A percentile compares a stretch with the other conserved stretches of the same genome.
Evolutionary conservation across 768 basidiomycete species (phyloP).

Genomic region (Cyclocybe aegerita): DNA sequence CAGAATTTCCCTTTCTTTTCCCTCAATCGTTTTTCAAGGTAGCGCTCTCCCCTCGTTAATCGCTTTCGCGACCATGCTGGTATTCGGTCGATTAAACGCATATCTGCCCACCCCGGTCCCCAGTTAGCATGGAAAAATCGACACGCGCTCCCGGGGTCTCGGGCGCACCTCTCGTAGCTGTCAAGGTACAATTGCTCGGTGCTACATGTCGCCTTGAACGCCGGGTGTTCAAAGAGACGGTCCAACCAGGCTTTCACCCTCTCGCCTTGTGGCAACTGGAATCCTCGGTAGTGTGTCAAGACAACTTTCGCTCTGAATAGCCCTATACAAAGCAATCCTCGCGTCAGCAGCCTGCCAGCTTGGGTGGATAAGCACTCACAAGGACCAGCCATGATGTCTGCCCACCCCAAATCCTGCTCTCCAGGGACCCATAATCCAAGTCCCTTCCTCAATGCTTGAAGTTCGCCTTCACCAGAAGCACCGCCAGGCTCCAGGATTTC

Average conservation of each 20-base stretch:
- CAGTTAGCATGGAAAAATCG: neutral
- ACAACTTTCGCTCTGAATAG: constrained; percentile 65
- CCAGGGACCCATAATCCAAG: constrained; percentile 63
- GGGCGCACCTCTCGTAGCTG: constrained; percentile 63
- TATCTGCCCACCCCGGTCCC: constrained; percentile 43
- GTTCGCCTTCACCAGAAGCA: constrained; percentile 38
- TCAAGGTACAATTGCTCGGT: constrained; percentile 65
- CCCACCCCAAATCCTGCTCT: constrained; percentile 50
- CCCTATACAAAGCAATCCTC: constrained; percentile 41
- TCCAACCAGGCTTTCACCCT: constrained; percentile 54
- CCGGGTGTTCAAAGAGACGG: constrained; percentile 56
- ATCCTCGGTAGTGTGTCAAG: constrained; percentile 66
- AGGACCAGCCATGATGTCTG: constrained; percentile 69
- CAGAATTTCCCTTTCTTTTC: neutral
- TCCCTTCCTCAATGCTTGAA: constrained; percentile 32
- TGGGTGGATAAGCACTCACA: constrained; percentile 41
- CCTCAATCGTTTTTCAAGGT: constrained; percentile 41
- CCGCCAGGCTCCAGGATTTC: constrained; percentile 42
- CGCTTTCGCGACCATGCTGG: constrained; percentile 73
- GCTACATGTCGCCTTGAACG: constrained; percentile 69
- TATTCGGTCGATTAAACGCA: constrained; percentile 75
- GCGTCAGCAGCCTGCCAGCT: neutral
- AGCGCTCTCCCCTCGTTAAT: constrained; percentile 66
- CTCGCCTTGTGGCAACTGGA: constrained; percentile 48
- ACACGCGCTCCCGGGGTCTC: neutral